A percentile compares a stretch with the other conserved stretches of the same genome.
phyloP scores from a whole-genome alignment of 1,284 basidiomycete species.

The Ustilago nuda region DNA sequence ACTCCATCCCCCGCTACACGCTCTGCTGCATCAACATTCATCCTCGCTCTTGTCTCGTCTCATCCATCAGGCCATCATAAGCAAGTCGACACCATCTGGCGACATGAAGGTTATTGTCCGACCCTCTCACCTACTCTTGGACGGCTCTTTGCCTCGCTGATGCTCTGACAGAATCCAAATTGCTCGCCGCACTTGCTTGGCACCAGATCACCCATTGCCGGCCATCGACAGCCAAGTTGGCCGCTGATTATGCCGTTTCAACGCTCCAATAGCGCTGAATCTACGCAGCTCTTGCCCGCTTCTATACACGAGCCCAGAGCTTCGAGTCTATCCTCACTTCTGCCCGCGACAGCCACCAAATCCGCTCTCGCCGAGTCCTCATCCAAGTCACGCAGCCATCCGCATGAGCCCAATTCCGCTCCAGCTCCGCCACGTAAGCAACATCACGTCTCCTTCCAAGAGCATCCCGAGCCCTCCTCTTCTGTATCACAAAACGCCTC shows the following conservation, averaged over 20 bases:
- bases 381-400: conserved; percentile 15
- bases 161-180: conserved; percentile 1
- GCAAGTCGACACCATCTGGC: neutral
- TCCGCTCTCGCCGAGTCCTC: conserved; percentile 36
- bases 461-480: conserved; percentile 20
- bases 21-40: neutral
- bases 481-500: conserved; percentile 8
- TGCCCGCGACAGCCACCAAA: conserved; percentile 18
- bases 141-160: conserved; percentile 20
- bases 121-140: conserved; percentile 1
- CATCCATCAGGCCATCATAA: conserved; percentile 2
- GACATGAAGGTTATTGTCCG: conserved; percentile 19
- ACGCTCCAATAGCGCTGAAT: conserved; percentile 25
- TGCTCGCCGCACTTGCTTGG: neutral
- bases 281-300: conserved; percentile 25
- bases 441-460: conserved; percentile 50
- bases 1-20: neutral
- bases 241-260: conserved; percentile 31
- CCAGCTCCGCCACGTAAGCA: conserved; percentile 30
- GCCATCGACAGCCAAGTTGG: neutral
- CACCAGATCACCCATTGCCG: neutral
- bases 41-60: neutral
- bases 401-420: conserved; percentile 1
- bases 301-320: conserved; percentile 5
- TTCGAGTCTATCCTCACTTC: conserved; percentile 9